Evolutionary conservation across 768 basidiomycete genomes (phyloP), one percentile per base, ranked within the genome.

Genomic region (Lyophyllum atratum): DNA sequence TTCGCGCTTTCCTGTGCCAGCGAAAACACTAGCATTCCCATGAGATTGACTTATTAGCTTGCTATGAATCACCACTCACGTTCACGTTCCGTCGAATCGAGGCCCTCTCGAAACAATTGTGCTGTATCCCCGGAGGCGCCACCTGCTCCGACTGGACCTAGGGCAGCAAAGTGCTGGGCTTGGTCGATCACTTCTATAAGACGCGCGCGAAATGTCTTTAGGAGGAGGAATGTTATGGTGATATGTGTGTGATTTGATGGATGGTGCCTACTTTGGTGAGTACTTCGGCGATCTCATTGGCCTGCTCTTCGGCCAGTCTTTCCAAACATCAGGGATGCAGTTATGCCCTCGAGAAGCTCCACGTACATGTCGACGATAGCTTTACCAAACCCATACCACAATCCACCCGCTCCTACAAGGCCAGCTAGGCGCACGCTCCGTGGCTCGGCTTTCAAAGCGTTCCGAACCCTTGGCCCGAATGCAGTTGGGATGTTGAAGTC

Each of bases 371-470:
- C 87, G 77, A 88, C 89, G 58, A 96, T 85, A 60, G 86, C 85
- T 69, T 87, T 87, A 14, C 95, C 95, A 70, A 95, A 95, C 3
- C 88, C 89, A 70, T 97, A 98, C 95, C 95, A 98, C 64, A 86
- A 73, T 2, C 93, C 92, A 2, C 92, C 92, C 11, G 88, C 86
- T 8, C 95, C 95, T 9, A 96, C 93, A 8, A 95, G 84, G 43
- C 80, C 82, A 10, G 91, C 85, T 6, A 98, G 79, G 58, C 85
- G 87, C 52, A 98, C 95, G 62, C 90, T 92, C 21, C 85, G 83
- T 10, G 95, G 80, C 53, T 96, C 94, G 19, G 95, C 95, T 65
- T 88, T 92, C 51, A 98, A 79, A 1, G 95, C 95, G 60, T 93
- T 92, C 49, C 85, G 78, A 2, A 97, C 93, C 63, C 87, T 84